Evolutionary conservation across 1,139 yeast genomes (phyloP), one percentile per base, ranked within the genome.

Genomic region (Spathaspora sp.): DNA sequence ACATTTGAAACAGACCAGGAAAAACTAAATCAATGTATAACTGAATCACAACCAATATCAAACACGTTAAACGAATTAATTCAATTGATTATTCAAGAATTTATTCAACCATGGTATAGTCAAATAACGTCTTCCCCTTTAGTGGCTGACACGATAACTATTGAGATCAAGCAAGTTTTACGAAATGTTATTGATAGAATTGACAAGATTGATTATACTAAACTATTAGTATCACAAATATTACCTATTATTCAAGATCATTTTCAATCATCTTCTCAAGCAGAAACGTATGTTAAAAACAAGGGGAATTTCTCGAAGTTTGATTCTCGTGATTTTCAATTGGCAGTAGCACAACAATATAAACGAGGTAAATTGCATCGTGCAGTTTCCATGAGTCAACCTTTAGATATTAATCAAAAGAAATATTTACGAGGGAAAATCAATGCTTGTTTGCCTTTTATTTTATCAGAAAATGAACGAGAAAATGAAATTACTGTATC

Each of bases 201-300:
- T 1, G 57, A 54, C 1, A 53, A 59, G 0, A 52, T 82, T 1
- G 89, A 89, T 56, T 65, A 80, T 44, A 75, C 90, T 0, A 76
- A 75, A 41, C 57, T 89, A 29, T 51, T 86, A 2, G 83, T 88
- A 1, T 66, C 81, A 15, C 76, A 74, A 41, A 43, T 88, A 0
- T 48, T 88, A 4, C 97, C 97, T 0, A 58, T 84, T 1, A 20
- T 89, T 1, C 84, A 88, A 1, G 81, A 78, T 15, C 96, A 90
- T 59, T 77, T 85, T 49, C 66, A 70, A 7, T 69, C 72, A 9
- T 87, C 76, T 57, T 66, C 76, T 2, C 57, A 61, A 6, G 89
- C 95, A 0, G 84, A 79, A 45, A 81, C 76, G 15, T 47, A 64
- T 0, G 74, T 76, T 0, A 59, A 47, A 33, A 47, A 50, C 44